A percentile compares a stretch with the other conserved stretches of the same genome.
These are phyloP conservation scores for Prototheca wickerhamii DNA, from an alignment of 163 green algal genomes.

Conservation along the genomic window DNA sequence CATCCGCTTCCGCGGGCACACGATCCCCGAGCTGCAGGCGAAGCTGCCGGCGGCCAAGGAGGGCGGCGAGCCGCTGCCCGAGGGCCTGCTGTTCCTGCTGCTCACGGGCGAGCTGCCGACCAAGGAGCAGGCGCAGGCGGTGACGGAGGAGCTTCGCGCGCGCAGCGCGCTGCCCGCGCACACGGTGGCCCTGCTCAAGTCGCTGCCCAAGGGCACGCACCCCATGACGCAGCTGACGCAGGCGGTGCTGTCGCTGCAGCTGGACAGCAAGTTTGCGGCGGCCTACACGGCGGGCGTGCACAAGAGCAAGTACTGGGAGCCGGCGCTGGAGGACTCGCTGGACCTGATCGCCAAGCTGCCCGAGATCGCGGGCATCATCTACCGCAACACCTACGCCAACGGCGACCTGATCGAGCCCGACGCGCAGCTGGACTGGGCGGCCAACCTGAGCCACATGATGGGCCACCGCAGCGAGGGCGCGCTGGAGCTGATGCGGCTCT, in stretches of 20 bases:
- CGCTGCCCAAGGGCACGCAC: slow-evolving; percentile 72
- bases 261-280: slow-evolving; percentile 68
- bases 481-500: slow-evolving; percentile 93
- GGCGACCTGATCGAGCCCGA: slow-evolving; percentile 60
- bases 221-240: slow-evolving; percentile 91
- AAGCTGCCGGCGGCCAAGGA: slow-evolving; percentile 20
- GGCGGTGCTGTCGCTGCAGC: slow-evolving; percentile 59
- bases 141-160: slow-evolving; percentile 71
- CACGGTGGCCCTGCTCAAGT: slow-evolving; percentile 46
- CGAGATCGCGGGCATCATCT: slow-evolving; percentile 71
- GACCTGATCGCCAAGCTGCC: slow-evolving; percentile 93
- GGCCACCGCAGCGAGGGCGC: slow-evolving; percentile 57
- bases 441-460: slow-evolving; percentile 95
- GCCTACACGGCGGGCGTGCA: slow-evolving; percentile 78
- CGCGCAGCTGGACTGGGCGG: slow-evolving; percentile 83
- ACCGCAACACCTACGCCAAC: slow-evolving; percentile 70
- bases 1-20: slow-evolving; percentile 90
- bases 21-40: slow-evolving; percentile 89
- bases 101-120: slow-evolving; percentile 88
- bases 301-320: slow-evolving; percentile 93
- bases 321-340: slow-evolving; percentile 83
- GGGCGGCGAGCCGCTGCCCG: slow-evolving; percentile 83
- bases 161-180: slow-evolving; percentile 28
- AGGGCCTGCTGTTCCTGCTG: slow-evolving; percentile 96
- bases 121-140: slow-evolving; percentile 56